A percentile compares a stretch with the other conserved stretches of the same genome.
phyloP scores from a whole-genome alignment of 176 grass and related monocot genomes.

The Secale cereale region DNA sequence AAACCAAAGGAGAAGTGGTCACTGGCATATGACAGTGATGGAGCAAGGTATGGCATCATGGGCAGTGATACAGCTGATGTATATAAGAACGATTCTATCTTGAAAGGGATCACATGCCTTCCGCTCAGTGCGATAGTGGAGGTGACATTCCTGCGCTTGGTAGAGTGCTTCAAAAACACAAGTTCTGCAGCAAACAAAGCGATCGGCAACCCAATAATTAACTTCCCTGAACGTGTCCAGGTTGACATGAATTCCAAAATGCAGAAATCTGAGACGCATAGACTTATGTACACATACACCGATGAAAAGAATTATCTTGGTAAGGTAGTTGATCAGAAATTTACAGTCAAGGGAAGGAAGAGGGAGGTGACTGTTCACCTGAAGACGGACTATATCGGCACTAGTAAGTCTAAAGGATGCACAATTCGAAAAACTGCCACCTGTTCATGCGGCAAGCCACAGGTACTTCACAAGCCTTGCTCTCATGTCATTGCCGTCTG shows the following conservation, averaged over 20 bases:
- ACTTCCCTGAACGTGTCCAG: conserved; percentile 9
- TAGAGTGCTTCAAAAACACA: background rate
- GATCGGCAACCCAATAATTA: background rate
- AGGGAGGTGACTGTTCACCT: background rate
- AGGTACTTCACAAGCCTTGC: conserved; percentile 5
- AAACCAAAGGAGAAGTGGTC: conserved; percentile 33
- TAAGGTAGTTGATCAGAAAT: background rate
- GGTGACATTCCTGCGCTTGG: background rate
- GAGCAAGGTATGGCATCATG: conserved; percentile 30
- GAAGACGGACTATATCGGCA: background rate
- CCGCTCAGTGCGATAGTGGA: conserved; percentile 8
- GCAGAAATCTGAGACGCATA: conserved; percentile 8
- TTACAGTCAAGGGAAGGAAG: background rate
- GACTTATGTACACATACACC: background rate
- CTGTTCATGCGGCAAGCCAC: conserved; percentile 2
- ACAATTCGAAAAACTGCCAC: background rate
- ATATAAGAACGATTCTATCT: background rate
- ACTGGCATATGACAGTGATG: background rate
- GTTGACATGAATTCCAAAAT: conserved; percentile 25
- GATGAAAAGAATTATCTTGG: background rate
- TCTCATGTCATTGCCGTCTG: conserved; percentile 15
- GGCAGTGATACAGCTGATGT: background rate
- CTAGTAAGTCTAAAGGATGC: background rate
- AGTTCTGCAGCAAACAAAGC: conserved; percentile 10
- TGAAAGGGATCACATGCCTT: conserved; percentile 28